Percentiles rank a stretch among this genome's conserved stretches.
Evolutionary conservation across 768 basidiomycete genomes (phyloP).

Genomic region (Psilocybe cubensis): DNA sequence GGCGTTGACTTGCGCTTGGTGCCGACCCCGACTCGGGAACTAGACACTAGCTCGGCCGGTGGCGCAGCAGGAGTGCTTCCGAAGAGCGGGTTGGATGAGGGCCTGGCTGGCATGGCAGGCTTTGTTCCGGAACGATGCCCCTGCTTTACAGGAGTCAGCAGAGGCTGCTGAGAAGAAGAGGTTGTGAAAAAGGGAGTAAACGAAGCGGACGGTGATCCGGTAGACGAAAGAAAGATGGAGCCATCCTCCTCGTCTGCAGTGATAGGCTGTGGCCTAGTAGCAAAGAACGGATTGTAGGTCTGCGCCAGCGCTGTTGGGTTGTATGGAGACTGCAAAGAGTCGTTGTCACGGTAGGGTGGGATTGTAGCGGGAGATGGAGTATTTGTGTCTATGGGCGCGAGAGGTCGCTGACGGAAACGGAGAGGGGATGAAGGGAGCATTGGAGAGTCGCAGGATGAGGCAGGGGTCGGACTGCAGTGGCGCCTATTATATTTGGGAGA

Average conservation of each 20-base stretch:
- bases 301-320: slow-evolving; percentile 47
- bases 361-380: slow-evolving; percentile 1
- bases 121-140: slow-evolving; percentile 41
- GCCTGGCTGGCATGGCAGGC: slow-evolving; percentile 42
- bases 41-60: slow-evolving; percentile 21
- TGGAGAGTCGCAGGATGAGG: slow-evolving; percentile 52
- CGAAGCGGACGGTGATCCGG: slow-evolving; percentile 32
- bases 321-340: slow-evolving; percentile 57
- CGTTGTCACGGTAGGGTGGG: slow-evolving; percentile 31
- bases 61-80: slow-evolving; percentile 19
- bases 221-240: slow-evolving; percentile 58
- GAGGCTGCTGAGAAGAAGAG: slow-evolving; percentile 50
- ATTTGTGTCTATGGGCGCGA: slow-evolving; percentile 35
- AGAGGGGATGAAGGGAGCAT: slow-evolving; percentile 71
- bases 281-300: slow-evolving; percentile 30
- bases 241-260: slow-evolving; percentile 59
- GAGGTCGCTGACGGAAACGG: slow-evolving; percentile 48
- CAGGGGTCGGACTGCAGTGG: slow-evolving; percentile 39
- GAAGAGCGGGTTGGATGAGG: slow-evolving; percentile 32
- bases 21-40: slow-evolving; percentile 45
- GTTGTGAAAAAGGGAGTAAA: slow-evolving; percentile 46
- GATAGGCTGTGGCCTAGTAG: slow-evolving; percentile 47
- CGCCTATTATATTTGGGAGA: slow-evolving; percentile 37
- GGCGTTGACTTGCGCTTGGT: slow-evolving; percentile 69
- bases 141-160: slow-evolving; percentile 66